These are phyloP conservation scores for Sclerospora graminicola DNA, from an alignment of 352 stramenopile species.

Conservation along the genomic window DNA sequence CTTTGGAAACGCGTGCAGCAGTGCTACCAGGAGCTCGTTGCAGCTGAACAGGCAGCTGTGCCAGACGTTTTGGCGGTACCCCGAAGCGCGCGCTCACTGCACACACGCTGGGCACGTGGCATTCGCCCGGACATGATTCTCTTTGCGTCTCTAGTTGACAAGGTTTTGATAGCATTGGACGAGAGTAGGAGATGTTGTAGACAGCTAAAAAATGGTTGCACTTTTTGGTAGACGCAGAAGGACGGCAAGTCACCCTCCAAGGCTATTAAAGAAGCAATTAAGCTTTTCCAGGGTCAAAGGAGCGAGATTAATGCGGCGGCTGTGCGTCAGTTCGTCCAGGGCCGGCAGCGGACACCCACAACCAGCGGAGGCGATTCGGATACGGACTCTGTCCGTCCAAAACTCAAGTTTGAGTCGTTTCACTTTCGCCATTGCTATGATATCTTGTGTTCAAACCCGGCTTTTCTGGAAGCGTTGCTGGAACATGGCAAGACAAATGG, in stretches of 20 bases:
- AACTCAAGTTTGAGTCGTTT: conserved; percentile 26
- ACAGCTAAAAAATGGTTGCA: conserved; percentile 6
- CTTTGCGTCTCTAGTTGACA: conserved; percentile 17
- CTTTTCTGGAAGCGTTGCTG: conserved; percentile 14
- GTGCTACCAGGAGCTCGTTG: conserved; percentile 15
- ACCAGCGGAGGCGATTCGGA: conserved; percentile 5
- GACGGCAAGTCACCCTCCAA: conserved; percentile 11
- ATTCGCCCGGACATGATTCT: conserved; percentile 20
- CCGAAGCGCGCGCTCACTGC: conserved; percentile 18
- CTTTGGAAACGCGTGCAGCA: conserved; percentile 25
- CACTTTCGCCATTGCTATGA: conserved; percentile 27
- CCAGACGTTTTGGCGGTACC: conserved; percentile 3
- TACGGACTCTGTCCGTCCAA: conserved; percentile 7
- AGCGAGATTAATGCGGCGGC: conserved; percentile 13
- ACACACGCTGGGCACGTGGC: conserved; percentile 19
- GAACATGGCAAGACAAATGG: neutral
- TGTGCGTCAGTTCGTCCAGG: conserved; percentile 15
- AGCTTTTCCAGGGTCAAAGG: conserved; percentile 14
- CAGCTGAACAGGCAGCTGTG: conserved; percentile 15
- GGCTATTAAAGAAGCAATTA: conserved; percentile 10
- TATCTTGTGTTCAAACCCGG: conserved; percentile 7
- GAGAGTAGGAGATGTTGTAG: neutral
- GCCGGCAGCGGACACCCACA: conserved; percentile 7
- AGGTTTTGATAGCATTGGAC: conserved; percentile 1
- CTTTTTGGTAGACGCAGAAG: conserved; percentile 9